Evolutionary conservation across 352 stramenopile genomes (phyloP).

Genomic region (Sclerospora graminicola): DNA sequence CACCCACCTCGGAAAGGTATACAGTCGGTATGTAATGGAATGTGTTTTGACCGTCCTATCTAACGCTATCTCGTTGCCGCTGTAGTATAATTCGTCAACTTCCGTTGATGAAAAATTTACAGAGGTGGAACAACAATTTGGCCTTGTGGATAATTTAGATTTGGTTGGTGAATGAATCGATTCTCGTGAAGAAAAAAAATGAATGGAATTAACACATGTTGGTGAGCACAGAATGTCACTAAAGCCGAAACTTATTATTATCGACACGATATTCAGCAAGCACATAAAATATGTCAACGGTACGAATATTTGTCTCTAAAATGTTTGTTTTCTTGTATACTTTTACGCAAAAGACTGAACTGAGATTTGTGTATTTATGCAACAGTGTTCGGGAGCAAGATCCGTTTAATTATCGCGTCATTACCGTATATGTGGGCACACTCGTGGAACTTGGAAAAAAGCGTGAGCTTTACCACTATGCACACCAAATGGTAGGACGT

Average conservation of each 20-base stretch:
- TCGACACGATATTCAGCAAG: constrained; percentile 75
- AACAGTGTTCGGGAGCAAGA: constrained; percentile 55
- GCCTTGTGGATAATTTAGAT: constrained; percentile 51
- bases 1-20: constrained; percentile 56
- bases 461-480: constrained; percentile 91
- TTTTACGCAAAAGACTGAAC: not conserved
- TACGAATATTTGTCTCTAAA: constrained; percentile 11
- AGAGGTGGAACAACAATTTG: constrained; percentile 43
- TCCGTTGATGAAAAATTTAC: constrained; percentile 55
- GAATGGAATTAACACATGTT: constrained; percentile 3
- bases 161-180: constrained; percentile 43
- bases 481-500: constrained; percentile 84
- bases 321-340: not conserved
- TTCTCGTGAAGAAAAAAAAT: too few species aligned
- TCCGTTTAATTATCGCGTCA: constrained; percentile 74
- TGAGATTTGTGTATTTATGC: not conserved
- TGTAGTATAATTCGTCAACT: constrained; percentile 46
- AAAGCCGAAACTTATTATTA: constrained; percentile 81
- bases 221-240: constrained; percentile 41
- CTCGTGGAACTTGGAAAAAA: constrained; percentile 90
- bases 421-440: constrained; percentile 83
- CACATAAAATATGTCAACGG: constrained; percentile 70
- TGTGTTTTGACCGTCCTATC: not conserved
- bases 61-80: not conserved
- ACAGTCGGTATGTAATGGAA: not conserved